These are phyloP conservation scores for Penicillium desertorum DNA, from an alignment of 495 filamentous ascomycete genomes.

Conservation along the genomic window DNA sequence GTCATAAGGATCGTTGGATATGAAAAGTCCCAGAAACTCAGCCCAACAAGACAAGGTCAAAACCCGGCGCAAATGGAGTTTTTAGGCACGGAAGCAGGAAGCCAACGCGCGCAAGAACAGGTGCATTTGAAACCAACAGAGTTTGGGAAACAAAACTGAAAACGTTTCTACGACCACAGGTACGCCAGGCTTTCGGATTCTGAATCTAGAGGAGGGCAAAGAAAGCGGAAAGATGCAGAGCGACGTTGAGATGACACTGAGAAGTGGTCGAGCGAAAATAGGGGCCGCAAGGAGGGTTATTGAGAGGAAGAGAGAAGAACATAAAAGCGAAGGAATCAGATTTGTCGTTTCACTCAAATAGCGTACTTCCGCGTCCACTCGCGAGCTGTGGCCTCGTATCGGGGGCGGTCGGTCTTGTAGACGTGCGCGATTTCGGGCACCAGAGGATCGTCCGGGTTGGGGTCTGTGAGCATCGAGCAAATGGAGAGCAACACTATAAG, in stretches of 20 bases:
- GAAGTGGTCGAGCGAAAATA: constrained; percentile 14
- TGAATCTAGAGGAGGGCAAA: constrained; percentile 30
- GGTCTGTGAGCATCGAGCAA: constrained; percentile 99
- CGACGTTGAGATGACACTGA: constrained; percentile 26
- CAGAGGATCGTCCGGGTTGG: constrained; percentile 97
- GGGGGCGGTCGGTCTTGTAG: constrained; percentile 96
- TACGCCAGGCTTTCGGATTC: constrained; percentile 44
- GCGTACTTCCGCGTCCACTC: constrained; percentile 99
- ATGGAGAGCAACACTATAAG: constrained; percentile 92
- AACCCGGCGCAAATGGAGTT: constrained; percentile 10
- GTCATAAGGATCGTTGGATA: constrained; percentile 50
- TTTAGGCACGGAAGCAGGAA: constrained; percentile 11
- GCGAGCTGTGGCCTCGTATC: constrained; percentile 94
- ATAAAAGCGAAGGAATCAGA: constrained; percentile 14
- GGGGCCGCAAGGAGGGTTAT: constrained; percentile 14
- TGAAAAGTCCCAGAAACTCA: constrained; percentile 37
- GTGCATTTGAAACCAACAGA: constrained; percentile 8
- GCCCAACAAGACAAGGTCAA: constrained; percentile 17
- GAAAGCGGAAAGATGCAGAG: constrained; percentile 37
- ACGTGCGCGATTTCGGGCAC: constrained; percentile 99
- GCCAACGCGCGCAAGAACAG: constrained; percentile 10
- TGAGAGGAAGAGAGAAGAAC: constrained; percentile 3
- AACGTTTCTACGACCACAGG: constrained; percentile 48
- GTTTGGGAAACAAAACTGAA: constrained; percentile 24
- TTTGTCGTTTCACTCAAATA: constrained; percentile 51